These are phyloP conservation scores for Geranium incanum DNA, from an alignment of 441 rosid genomes.

Conservation along the genomic window DNA sequence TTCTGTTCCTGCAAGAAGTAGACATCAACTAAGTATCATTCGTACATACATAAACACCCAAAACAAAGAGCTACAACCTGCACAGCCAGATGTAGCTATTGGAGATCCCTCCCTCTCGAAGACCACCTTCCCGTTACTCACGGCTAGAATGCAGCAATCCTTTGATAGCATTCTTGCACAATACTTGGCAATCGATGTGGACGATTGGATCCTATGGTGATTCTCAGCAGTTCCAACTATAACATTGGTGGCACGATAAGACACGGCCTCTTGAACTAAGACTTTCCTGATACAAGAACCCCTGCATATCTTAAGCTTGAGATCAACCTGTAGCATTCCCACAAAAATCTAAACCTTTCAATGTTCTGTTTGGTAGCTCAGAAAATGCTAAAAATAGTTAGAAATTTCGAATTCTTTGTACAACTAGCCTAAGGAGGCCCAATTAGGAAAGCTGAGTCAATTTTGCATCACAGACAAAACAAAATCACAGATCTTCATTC, in stretches of 20 bases:
- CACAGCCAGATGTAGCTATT: conserved; percentile 18
- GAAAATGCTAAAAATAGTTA: neutral
- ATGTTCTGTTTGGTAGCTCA: neutral
- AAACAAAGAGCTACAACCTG: conserved; percentile 26
- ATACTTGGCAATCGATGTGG: conserved; percentile 55
- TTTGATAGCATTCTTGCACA: conserved; percentile 49
- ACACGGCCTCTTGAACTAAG: conserved; percentile 51
- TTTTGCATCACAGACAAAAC: neutral
- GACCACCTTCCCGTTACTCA: conserved; percentile 51
- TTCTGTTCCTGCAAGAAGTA: conserved; percentile 38
- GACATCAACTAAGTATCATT: neutral
- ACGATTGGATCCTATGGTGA: conserved; percentile 39
- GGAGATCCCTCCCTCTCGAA: conserved; percentile 50
- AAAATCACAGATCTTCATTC: neutral
- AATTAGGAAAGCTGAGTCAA: neutral
- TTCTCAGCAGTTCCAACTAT: conserved; percentile 41
- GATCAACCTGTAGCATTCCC: conserved; percentile 49
- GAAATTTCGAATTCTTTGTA: neutral
- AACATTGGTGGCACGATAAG: conserved; percentile 45
- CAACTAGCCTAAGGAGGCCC: neutral
- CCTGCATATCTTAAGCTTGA: conserved; percentile 66
- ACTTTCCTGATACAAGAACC: conserved; percentile 44
- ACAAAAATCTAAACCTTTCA: conserved; percentile 37
- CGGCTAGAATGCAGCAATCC: conserved; percentile 52
- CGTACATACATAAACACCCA: no score